Evolutionary conservation across 306 rosid species (phyloP).

Genomic region (Casuarina equisetifolia): DNA sequence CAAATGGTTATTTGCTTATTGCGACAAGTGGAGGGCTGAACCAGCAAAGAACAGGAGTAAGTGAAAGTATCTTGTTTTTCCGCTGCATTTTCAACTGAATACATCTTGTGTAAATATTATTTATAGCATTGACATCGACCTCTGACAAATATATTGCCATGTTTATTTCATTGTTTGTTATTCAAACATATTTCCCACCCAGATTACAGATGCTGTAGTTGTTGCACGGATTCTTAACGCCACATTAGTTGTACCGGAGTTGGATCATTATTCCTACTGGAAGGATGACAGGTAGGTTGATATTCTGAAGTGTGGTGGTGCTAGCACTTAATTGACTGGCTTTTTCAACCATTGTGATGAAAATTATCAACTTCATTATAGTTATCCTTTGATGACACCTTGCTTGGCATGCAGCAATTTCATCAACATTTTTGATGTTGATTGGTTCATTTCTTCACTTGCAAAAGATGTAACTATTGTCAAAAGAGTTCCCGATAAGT

Average conservation of each 20-base stretch:
- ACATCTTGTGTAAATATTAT: conserved; percentile 5
- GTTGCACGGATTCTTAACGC: conserved; percentile 97
- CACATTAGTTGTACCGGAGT: conserved; percentile 89
- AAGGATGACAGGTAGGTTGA: conserved; percentile 77
- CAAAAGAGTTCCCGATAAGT: conserved; percentile 86
- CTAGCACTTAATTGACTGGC: conserved; percentile 5
- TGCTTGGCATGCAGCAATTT: conserved; percentile 66
- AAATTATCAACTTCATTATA: conserved; percentile 18
- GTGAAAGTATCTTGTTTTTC: conserved; percentile 30
- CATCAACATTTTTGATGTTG: conserved; percentile 73
- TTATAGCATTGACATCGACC: background rate
- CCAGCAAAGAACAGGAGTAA: conserved; percentile 97
- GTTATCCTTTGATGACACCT: conserved; percentile 14
- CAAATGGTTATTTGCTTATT: conserved; percentile 91
- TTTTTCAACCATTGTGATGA: conserved; percentile 10
- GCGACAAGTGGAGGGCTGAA: conserved; percentile 97
- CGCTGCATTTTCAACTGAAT: conserved; percentile 10
- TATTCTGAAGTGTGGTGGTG: conserved; percentile 6
- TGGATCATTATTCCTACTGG: conserved; percentile 96
- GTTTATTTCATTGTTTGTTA: background rate
- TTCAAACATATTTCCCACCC: conserved; percentile 23
- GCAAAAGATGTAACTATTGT: conserved; percentile 82
- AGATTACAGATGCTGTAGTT: conserved; percentile 98
- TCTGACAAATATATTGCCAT: background rate
- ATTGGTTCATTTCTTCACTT: conserved; percentile 85